Evolutionary conservation across 1,139 yeast species (phyloP).

Genomic region (Pichia sp.): DNA sequence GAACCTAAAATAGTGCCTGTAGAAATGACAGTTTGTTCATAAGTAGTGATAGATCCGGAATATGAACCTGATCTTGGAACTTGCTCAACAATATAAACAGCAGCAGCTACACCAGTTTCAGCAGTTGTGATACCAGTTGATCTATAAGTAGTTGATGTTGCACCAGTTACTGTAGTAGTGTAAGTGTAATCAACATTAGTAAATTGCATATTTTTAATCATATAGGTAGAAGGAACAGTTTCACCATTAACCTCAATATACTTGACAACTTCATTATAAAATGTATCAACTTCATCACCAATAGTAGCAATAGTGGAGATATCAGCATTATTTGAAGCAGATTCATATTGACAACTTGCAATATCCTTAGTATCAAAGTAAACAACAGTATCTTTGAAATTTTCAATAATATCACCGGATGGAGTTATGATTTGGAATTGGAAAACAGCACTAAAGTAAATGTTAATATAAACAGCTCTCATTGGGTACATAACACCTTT

Average conservation of each 20-base stretch:
- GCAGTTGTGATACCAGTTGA: constrained; percentile 2
- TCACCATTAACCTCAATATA: constrained; percentile 30
- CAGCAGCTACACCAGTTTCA: constrained; percentile 6
- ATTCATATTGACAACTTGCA: constrained; percentile 4
- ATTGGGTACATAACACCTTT: constrained; percentile 26
- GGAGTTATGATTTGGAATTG: constrained; percentile 16
- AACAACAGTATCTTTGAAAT: constrained; percentile 9
- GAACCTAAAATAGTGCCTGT: constrained; percentile 1
- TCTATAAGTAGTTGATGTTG: constrained; percentile 4
- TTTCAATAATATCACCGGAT: constrained; percentile 10
- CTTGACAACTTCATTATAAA: constrained; percentile 22
- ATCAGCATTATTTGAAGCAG: constrained; percentile 1
- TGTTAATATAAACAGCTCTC: constrained; percentile 22
- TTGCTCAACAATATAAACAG: constrained; percentile 6
- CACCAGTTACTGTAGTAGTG: constrained; percentile 4
- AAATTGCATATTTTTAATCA: constrained; percentile 6
- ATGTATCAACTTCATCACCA: not conserved
- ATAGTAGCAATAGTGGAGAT: not conserved
- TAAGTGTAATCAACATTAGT: constrained; percentile 8
- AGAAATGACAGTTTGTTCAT: constrained; percentile 1
- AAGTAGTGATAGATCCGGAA: not conserved
- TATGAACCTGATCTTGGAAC: not conserved
- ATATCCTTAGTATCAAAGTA: constrained; percentile 3
- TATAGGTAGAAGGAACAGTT: constrained; percentile 4
- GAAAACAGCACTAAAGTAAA: constrained; percentile 10